Conservation (phyloP, 208 protist species). For the Trichomonas vaginalis region DNA sequence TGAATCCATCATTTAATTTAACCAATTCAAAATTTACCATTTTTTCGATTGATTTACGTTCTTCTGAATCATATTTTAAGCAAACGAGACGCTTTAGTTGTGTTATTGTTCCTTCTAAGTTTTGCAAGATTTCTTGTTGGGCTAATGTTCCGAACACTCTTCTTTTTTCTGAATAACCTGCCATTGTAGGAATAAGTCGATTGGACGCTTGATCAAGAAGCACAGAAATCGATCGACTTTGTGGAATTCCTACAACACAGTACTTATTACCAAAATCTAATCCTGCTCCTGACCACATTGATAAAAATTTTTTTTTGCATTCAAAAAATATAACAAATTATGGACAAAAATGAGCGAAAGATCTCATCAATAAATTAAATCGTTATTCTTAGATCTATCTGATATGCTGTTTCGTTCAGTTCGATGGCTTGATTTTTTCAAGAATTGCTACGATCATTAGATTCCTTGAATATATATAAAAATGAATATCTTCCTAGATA, state of each 20-base stretch:
- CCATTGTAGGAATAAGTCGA: conserved; percentile 24
- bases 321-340: no score
- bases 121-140: not conserved
- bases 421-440: no score
- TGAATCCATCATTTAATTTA: not conserved
- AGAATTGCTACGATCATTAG: no score
- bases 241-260: conserved; percentile 22
- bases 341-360: no score
- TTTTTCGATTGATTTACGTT: conserved; percentile 1
- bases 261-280: conserved; percentile 31
- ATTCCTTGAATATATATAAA: no score
- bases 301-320: no score
- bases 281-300: conserved; percentile 25
- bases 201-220: conserved; percentile 25
- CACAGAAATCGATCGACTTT: not conserved
- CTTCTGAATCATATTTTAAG: conserved; percentile 16
- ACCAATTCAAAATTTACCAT: not conserved
- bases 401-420: no score
- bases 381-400: no score
- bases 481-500: no score
- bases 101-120: conserved; percentile 21
- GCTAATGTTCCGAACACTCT: conserved; percentile 15
- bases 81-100: conserved; percentile 27
- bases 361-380: no score
- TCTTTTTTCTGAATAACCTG: conserved; percentile 20